Evolutionary conservation across 176 grass and related monocot species (phyloP).

Genomic region (Rhynchospora tenuis): DNA sequence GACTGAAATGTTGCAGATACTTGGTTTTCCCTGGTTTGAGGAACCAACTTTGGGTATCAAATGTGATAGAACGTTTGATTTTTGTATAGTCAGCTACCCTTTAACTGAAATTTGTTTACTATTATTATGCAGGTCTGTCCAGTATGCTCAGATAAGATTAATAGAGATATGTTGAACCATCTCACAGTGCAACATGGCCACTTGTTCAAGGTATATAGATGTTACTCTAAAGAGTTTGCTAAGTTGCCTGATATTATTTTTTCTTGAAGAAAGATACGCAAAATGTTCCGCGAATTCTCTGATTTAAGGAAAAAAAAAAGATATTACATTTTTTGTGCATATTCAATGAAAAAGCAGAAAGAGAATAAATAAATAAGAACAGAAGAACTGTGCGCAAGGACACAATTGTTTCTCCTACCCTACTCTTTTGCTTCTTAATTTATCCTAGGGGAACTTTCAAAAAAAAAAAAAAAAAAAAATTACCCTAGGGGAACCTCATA

Average conservation of each 20-base stretch:
- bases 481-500: no score
- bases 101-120: slow-evolving; percentile 6
- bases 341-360: no score
- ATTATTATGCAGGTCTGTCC: slow-evolving; percentile 66
- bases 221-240: not conserved
- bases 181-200: slow-evolving; percentile 84
- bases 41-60: not conserved
- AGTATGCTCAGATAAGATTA: slow-evolving; percentile 78
- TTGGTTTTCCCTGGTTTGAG: not conserved
- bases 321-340: no score
- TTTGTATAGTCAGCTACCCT: not conserved
- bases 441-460: no score
- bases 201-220: slow-evolving; percentile 70
- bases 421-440: no score
- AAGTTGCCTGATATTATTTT: not conserved
- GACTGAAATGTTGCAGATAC: not conserved
- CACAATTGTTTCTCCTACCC: no score
- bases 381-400: no score
- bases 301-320: not conserved
- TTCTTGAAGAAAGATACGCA: not conserved
- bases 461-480: no score
- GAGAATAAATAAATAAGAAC: no score
- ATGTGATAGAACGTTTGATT: not conserved
- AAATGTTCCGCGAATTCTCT: not conserved
- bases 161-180: slow-evolving; percentile 95